Base-by-base conservation (phyloP, 257 asterid species). In the Solanum phureja region DNA sequence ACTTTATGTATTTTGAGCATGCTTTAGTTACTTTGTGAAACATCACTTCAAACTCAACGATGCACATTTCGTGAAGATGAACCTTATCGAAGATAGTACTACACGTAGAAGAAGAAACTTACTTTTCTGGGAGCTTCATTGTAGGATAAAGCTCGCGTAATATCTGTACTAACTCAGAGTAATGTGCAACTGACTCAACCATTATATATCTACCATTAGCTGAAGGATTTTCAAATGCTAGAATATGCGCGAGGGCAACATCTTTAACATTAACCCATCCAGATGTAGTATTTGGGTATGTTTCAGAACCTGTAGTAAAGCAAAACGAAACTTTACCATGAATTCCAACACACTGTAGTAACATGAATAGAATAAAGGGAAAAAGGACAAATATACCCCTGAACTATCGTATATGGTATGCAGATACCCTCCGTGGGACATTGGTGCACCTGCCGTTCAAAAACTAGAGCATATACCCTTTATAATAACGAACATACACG, bases 191-290 rank as follows among this genome's bases (percentile, higher is more conserved):
- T 4, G 91, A 90, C 88, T 92, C 97, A n/a, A 92, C 96, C 90
- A 89, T 11, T 87, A 92, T 91, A 72, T 94, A 94, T 87, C 98
- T 91, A 87, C 98, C 98, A 87, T 86, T 90, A 81, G 98, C 98
- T 1, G 91, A 89, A 73, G 94, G 92, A 68, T 91, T 93, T 90
- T 95, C 98, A 71, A 85, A 92, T 38, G 95, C 98, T 62, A 93
- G 88, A 90, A 94, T 88, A 84, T 95, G 98, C 8, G 98, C 96
- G 19, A 91, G 87, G 27, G 97, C 98, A 4, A 94, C 98, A 85
- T 94, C 98, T 88, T 86, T 94, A 8, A 95, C 98, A 87, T 94
- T 88, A 7, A 94, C 93, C 98, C 96, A 93, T 60, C 95, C 94
- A 83, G 83, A 33, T 19, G 92, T 84, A 64, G 86, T 62, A 89